Percentiles rank a stretch among this genome's conserved stretches.
phyloP scores from a whole-genome alignment of 139 green algal genomes.

The Auxenochlorella protothecoides region DNA sequence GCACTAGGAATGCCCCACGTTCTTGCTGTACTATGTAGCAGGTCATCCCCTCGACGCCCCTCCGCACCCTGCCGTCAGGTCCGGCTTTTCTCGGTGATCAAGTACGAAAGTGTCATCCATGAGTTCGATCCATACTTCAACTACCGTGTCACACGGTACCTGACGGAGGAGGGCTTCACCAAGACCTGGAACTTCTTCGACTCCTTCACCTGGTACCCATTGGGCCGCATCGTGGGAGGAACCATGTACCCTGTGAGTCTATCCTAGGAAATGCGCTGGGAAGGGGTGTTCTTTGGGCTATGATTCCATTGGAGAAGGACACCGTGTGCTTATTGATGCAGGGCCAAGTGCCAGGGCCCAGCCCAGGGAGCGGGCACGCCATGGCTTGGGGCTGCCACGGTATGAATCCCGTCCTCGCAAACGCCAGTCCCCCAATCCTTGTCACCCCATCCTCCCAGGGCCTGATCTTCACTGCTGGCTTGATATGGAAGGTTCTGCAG shows the following conservation, averaged over 20 bases:
- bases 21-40: too few relatives aligned
- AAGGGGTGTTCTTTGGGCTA: too few relatives aligned
- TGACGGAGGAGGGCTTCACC: constrained; percentile 74
- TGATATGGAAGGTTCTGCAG: constrained; percentile 80
- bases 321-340: too few relatives aligned
- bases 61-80: constrained; percentile 9
- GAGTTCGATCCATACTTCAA: constrained; percentile 83
- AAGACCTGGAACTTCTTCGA: constrained; percentile 90
- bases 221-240: constrained; percentile 78
- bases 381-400: too few relatives aligned
- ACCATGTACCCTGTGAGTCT: constrained; percentile 62
- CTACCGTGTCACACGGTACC: constrained; percentile 71
- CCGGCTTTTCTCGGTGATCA: constrained; percentile 85
- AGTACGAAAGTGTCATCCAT: constrained; percentile 89
- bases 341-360: too few relatives aligned
- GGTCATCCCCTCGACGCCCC: not conserved
- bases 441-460: constrained; percentile 35
- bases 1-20: too few relatives aligned
- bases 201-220: constrained; percentile 78
- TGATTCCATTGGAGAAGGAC: too few relatives aligned
- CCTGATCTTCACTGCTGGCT: constrained; percentile 82
- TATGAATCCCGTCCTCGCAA: too few relatives aligned
- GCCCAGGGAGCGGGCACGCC: too few relatives aligned
- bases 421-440: too few relatives aligned
- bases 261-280: constrained; percentile 15